Evolutionary conservation across 192 early-diverging fungal species (phyloP).

Genomic region (Coemansia sp.): DNA sequence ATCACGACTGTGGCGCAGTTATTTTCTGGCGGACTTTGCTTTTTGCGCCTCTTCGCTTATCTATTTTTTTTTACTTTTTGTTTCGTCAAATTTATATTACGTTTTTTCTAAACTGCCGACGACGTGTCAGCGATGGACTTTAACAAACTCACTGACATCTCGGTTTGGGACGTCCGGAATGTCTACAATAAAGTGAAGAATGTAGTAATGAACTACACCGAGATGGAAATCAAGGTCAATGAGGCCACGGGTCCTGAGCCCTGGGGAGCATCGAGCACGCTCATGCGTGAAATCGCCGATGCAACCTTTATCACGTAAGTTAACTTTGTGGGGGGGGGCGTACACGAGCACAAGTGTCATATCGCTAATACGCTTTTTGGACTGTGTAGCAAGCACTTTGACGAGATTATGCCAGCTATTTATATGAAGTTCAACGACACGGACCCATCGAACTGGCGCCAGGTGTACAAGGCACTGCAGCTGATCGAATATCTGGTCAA

Average conservation of each 20-base stretch:
- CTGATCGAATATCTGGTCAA: conserved; percentile 94
- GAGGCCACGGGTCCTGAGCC: conserved; percentile 94
- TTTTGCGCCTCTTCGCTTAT: neutral
- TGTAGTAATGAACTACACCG: conserved; percentile 91
- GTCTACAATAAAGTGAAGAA: conserved; percentile 74
- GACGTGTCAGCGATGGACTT: conserved; percentile 23
- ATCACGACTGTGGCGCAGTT: neutral
- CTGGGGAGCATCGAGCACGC: conserved; percentile 92
- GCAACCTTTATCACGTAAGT: conserved; percentile 81
- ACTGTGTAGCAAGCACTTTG: conserved; percentile 75
- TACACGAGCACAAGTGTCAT: neutral
- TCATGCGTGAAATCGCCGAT: conserved; percentile 94
- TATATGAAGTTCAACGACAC: conserved; percentile 88
- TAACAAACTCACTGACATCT: conserved; percentile 57
- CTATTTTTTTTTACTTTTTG: neutral
- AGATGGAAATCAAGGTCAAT: conserved; percentile 89
- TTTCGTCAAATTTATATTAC: neutral
- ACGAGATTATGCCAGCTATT: conserved; percentile 94
- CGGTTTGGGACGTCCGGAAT: conserved; percentile 63
- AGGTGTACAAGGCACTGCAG: conserved; percentile 95
- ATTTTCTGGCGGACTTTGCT: neutral
- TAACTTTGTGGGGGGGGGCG: neutral
- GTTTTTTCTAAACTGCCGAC: neutral
- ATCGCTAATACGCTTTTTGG: neutral
- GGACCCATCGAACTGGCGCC: conserved; percentile 83